Evolutionary conservation across 306 rosid species (phyloP).

Genomic region (Rubus parviflorus): DNA sequence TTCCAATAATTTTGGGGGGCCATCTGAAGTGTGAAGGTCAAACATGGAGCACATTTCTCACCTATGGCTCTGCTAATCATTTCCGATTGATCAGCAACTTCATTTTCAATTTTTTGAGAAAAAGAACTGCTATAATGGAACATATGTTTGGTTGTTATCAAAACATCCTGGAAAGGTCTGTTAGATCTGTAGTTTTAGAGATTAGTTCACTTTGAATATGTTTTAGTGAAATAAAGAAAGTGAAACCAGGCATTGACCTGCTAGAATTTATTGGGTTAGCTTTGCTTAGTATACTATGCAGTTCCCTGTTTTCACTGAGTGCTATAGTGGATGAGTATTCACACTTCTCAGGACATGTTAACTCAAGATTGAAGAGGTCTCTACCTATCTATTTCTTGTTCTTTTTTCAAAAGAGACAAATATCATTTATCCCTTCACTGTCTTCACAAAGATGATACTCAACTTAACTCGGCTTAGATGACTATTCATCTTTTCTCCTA

Average conservation of each 20-base stretch:
- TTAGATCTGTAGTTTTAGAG: conserved; percentile 26
- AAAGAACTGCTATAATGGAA: conserved; percentile 24
- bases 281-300: not conserved
- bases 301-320: not conserved
- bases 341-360: not conserved
- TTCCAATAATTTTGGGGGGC: conserved; percentile 58
- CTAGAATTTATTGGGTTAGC: not conserved
- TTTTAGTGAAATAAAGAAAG: conserved; percentile 16
- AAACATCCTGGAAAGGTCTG: conserved; percentile 21
- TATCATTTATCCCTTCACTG: not conserved
- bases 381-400: no score
- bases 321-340: not conserved
- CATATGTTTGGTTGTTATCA: conserved; percentile 34
- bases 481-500: not conserved
- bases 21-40: conserved; percentile 35
- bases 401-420: no score
- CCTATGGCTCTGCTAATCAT: conserved; percentile 28
- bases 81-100: conserved; percentile 34
- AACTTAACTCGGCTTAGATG: no score
- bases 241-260: conserved; percentile 11
- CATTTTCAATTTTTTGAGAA: conserved; percentile 28
- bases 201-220: not conserved
- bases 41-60: conserved; percentile 30
- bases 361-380: no score
- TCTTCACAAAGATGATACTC: no score